Percentiles rank a stretch among this genome's conserved stretches.
Conservation (phyloP, 2,329 filamentous ascomycete genomes). For the Sclerotinia glacialis region DNA sequence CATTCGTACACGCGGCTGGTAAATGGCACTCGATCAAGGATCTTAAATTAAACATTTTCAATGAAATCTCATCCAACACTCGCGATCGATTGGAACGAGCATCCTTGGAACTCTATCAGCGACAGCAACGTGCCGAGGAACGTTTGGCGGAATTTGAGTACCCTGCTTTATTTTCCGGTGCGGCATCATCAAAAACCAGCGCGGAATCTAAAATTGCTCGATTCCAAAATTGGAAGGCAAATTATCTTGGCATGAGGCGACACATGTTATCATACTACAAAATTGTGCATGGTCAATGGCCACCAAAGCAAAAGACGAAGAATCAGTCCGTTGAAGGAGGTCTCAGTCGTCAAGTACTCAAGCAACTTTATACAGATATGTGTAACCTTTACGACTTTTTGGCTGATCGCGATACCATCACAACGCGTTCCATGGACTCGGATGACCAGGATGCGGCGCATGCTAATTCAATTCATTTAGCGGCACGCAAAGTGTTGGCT, state of each 20-base stretch:
- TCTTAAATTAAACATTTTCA: slow-evolving; percentile 66
- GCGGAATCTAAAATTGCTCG: slow-evolving; percentile 73
- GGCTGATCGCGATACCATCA: slow-evolving; percentile 75
- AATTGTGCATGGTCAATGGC: slow-evolving; percentile 70
- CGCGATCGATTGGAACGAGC: slow-evolving; percentile 78
- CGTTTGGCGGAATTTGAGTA: slow-evolving; percentile 89
- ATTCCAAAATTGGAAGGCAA: slow-evolving; percentile 79
- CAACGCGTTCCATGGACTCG: slow-evolving; percentile 67
- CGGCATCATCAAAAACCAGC: slow-evolving; percentile 77
- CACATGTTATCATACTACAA: slow-evolving; percentile 61
- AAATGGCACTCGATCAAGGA: slow-evolving; percentile 73
- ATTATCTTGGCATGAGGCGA: slow-evolving; percentile 72
- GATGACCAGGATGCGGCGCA: slow-evolving; percentile 52
- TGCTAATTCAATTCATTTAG: slow-evolving; percentile 47
- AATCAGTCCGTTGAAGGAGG: slow-evolving; percentile 84
- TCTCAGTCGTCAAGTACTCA: slow-evolving; percentile 78
- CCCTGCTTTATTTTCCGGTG: slow-evolving; percentile 81
- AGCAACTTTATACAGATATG: slow-evolving; percentile 80
- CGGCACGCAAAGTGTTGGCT: slow-evolving; percentile 73
- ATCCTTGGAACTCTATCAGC: slow-evolving; percentile 72
- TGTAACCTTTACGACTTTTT: slow-evolving; percentile 84
- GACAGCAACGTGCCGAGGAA: slow-evolving; percentile 66
- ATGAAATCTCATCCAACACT: slow-evolving; percentile 67
- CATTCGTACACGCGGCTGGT: slow-evolving; percentile 86
- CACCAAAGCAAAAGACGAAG: slow-evolving; percentile 86